Base-by-base conservation (phyloP, 805 yeast species). In the Ogataea salicorniae region DNA sequence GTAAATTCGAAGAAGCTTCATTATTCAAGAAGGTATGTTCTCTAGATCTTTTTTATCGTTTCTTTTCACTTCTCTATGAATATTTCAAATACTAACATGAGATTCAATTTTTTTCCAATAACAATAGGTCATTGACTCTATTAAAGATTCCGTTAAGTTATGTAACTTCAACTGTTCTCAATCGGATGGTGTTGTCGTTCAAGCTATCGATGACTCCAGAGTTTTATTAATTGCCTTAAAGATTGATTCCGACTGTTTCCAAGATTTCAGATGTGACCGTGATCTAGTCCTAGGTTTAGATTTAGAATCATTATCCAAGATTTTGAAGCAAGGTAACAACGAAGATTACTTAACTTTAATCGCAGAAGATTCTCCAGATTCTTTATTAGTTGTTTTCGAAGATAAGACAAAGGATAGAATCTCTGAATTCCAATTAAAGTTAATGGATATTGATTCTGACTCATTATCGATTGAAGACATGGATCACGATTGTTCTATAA, bases 161-260 rank as follows among this genome's bases (percentile, higher is more conserved):
- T 94, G 97, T 74, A 94, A 94, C 77, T 88, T 94, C 76, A 94
- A 90, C 74, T 94, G 97, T 73, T 81, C 95, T n/a, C 94, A 87
- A 67, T 79, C 82, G 53, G 57, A 60, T 20, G 99, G 99, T 57
- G 84, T 94, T 61, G 85, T 95, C 11, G 92, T 95, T 20, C 98
- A 94, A 74, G 98, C 99, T 26, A 94, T 94, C 57, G 99, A 94
- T 70, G 95, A 90, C 66, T 90, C 99, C 26, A 88, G 97, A 76
- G 97, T 94, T 49, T 79, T 91, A 54, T 77, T 94, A 55, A 96
- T 92, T 37, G 86, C 96, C 18, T 74, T 94, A 53, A 80, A 87
- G 58, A 84, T 94, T 56, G 96, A 95, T 49, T 81, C 83, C 53
- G 91, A 87, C 51, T 91, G 96, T 13, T 94, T 94, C 73, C 76